A percentile compares a stretch with the other conserved stretches of the same genome.
Evolutionary conservation across 805 yeast species (phyloP).

Genomic region (Yarrowia sp.): DNA sequence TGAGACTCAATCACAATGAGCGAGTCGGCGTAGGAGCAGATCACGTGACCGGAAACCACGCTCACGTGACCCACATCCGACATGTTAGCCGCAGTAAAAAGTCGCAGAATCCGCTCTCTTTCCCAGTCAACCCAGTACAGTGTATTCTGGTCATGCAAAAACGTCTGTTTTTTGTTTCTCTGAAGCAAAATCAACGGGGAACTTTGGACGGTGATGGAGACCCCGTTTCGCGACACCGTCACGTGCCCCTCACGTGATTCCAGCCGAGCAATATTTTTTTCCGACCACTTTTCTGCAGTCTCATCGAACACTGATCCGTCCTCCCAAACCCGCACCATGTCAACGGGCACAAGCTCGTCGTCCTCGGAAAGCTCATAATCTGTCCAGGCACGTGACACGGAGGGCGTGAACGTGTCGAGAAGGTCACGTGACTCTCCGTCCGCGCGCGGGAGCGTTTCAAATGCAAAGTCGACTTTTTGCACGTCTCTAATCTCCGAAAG

Average conservation of each 20-base stretch:
- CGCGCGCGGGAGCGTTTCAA: neutral
- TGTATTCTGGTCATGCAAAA: conserved; percentile 9
- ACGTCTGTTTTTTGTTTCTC: conserved; percentile 1
- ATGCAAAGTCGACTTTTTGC: neutral
- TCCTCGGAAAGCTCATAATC: conserved; percentile 3
- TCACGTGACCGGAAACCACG: neutral
- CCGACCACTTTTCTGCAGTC: neutral
- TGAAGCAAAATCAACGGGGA: conserved; percentile 2
- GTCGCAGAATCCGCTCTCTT: neutral
- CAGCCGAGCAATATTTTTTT: neutral
- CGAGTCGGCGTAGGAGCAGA: neutral
- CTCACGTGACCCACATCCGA: conserved; percentile 9
- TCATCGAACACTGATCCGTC: neutral
- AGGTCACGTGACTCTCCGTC: neutral
- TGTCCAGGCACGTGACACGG: conserved; percentile 16
- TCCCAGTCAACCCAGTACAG: conserved; percentile 17
- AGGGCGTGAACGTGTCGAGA: conserved; percentile 4
- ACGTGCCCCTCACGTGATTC: conserved; percentile 5
- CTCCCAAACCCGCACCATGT: conserved; percentile 16
- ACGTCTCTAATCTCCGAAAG: neutral
- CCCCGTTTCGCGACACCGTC: neutral
- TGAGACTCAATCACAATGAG: conserved; percentile 11
- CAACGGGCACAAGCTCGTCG: neutral
- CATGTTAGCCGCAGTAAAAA: neutral
- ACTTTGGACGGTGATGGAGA: neutral